These are phyloP conservation scores for Candida insectorum DNA, from an alignment of 805 yeast genomes.

Conservation along the genomic window DNA sequence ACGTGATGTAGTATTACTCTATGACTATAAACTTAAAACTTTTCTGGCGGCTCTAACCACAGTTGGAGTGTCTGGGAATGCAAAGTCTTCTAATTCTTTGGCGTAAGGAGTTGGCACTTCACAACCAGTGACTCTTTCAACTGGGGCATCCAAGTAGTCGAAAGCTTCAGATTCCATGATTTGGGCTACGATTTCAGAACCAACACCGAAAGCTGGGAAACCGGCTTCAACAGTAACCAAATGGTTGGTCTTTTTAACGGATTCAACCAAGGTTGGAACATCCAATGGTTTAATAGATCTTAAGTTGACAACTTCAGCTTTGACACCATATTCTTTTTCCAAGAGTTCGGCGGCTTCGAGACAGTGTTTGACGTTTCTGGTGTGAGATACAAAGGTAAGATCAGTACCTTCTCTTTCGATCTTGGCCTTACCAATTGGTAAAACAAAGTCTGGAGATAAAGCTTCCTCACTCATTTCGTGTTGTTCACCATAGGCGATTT, in stretches of 20 bases:
- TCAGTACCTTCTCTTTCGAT: slow-evolving; percentile 92
- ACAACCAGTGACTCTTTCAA: slow-evolving; percentile 98
- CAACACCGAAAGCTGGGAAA: slow-evolving; percentile 98
- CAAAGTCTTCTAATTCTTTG: slow-evolving; percentile 91
- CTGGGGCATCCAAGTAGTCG: slow-evolving; percentile 97
- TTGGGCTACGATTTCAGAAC: slow-evolving; percentile 97
- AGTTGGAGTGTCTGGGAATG: slow-evolving; percentile 95
- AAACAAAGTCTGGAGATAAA: slow-evolving; percentile 78
- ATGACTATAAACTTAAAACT: slow-evolving; percentile 60
- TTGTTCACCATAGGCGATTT: slow-evolving; percentile 87
- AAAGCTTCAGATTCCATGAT: slow-evolving; percentile 98
- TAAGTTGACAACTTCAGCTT: slow-evolving; percentile 91
- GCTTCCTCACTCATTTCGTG: slow-evolving; percentile 90
- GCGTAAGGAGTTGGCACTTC: slow-evolving; percentile 99
- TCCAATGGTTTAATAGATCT: slow-evolving; percentile 98
- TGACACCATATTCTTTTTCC: slow-evolving; percentile 79
- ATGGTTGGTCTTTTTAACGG: slow-evolving; percentile 96
- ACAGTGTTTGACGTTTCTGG: slow-evolving; percentile 85
- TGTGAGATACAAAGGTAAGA: slow-evolving; percentile 83
- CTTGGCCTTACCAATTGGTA: slow-evolving; percentile 96
- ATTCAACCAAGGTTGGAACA: slow-evolving; percentile 74
- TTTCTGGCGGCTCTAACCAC: slow-evolving; percentile 84
- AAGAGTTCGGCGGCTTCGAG: slow-evolving; percentile 87
- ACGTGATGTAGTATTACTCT: too few relatives aligned
- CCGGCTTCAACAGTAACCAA: slow-evolving; percentile 95